Conservation (phyloP, 306 rosid genomes). For the Quercus variabilis region DNA sequence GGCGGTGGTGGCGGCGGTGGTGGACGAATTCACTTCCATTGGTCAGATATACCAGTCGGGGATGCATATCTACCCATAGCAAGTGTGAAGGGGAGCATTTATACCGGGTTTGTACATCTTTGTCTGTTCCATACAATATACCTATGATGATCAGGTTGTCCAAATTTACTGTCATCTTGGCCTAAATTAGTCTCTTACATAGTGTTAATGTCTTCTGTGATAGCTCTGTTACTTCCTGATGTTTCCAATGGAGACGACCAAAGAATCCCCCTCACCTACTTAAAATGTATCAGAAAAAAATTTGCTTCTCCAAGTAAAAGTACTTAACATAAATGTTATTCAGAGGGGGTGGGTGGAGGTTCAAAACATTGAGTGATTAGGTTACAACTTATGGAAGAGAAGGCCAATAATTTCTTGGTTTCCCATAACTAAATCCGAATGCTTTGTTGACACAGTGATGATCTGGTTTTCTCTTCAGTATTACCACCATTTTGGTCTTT, state of each 20-base stretch:
- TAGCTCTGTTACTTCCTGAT: neutral
- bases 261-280: too few species aligned
- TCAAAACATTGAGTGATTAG: neutral
- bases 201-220: neutral
- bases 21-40: conserved; percentile 96
- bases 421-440: neutral
- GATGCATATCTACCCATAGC: conserved; percentile 90
- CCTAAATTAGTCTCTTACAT: neutral
- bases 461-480: neutral
- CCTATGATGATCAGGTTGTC: neutral
- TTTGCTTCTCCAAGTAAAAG: neutral
- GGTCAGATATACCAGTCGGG: conserved; percentile 78
- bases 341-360: neutral
- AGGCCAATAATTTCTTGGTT: neutral
- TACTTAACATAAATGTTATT: neutral
- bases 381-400: neutral
- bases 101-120: conserved; percentile 55
- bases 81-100: conserved; percentile 66
- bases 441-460: neutral
- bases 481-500: neutral
- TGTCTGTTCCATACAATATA: neutral
- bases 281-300: neutral
- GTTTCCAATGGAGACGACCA: too few species aligned
- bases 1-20: conserved; percentile 99
- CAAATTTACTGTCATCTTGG: neutral